These are phyloP conservation scores for Quercus tomentella DNA, from an alignment of 331 rosid genomes.

Conservation along the genomic window DNA sequence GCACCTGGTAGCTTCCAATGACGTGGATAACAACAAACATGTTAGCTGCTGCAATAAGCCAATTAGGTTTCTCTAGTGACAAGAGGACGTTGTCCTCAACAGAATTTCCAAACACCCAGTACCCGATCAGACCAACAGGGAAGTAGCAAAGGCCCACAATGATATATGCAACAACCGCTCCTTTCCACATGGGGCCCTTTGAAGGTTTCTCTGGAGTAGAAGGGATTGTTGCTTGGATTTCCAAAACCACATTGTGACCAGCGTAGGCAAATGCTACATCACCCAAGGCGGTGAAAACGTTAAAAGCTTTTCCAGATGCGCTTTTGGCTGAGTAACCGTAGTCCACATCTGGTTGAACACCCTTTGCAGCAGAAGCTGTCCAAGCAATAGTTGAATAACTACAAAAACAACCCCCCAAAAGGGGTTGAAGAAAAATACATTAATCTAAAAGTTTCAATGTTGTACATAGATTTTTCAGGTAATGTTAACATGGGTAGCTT, in stretches of 20 bases:
- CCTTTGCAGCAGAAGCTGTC: conserved; percentile 41
- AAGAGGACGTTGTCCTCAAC: conserved; percentile 45
- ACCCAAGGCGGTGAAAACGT: conserved; percentile 43
- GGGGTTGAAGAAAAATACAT: background rate
- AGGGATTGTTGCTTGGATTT: conserved; percentile 60
- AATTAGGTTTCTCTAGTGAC: conserved; percentile 33
- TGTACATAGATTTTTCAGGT: background rate
- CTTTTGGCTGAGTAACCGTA: conserved; percentile 25
- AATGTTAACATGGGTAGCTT: background rate
- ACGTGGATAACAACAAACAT: conserved; percentile 48
- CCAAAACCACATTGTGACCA: conserved; percentile 55
- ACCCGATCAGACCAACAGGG: conserved; percentile 47
- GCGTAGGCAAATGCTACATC: conserved; percentile 57
- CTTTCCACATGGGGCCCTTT: conserved; percentile 57
- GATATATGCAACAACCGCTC: conserved; percentile 38
- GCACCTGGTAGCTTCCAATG: conserved; percentile 47
- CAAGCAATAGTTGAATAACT: conserved; percentile 84
- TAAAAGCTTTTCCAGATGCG: background rate
- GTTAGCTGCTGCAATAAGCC: conserved; percentile 53
- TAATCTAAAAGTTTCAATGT: background rate
- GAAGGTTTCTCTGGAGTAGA: conserved; percentile 54
- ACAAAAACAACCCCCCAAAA: background rate
- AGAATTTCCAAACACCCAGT: conserved; percentile 24
- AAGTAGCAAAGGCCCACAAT: conserved; percentile 52
- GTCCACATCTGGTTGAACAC: conserved; percentile 32